Conservation (phyloP, 805 yeast species). For the Lipomyces spencermartinsiae region DNA sequence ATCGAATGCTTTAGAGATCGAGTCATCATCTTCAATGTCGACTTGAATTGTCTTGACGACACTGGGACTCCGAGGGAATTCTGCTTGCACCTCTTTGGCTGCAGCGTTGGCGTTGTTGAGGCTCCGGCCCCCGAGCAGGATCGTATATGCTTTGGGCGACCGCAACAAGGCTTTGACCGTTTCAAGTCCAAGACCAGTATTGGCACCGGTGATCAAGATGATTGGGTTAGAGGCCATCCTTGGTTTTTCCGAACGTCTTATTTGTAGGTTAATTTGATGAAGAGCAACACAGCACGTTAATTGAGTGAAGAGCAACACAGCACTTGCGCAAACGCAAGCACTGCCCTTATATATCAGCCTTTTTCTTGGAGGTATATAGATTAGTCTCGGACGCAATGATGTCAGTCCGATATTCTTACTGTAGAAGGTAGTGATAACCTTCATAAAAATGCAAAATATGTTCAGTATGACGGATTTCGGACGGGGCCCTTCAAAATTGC, state of each 20-base stretch:
- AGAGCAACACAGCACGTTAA: neutral
- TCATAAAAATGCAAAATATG: neutral
- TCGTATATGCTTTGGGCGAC: neutral
- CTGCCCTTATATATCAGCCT: neutral
- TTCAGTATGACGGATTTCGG: neutral
- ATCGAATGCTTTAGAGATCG: neutral
- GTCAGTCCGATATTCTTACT: neutral
- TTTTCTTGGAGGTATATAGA: no score
- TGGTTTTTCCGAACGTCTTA: neutral
- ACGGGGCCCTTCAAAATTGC: neutral
- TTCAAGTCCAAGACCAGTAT: slow-evolving; percentile 10
- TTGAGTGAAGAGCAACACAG: slow-evolving; percentile 1
- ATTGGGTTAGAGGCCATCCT: slow-evolving; percentile 6
- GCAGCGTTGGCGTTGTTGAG: slow-evolving; percentile 7
- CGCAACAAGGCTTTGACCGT: slow-evolving; percentile 5
- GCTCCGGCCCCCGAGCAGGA: neutral
- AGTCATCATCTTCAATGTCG: slow-evolving; percentile 5
- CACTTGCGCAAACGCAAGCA: neutral
- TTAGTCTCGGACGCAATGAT: neutral
- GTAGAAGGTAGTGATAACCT: neutral
- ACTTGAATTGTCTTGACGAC: neutral
- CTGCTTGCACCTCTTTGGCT: neutral
- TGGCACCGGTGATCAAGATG: slow-evolving; percentile 10
- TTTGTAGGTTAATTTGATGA: slow-evolving; percentile 2
- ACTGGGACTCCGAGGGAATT: neutral